These are phyloP conservation scores for Hortaea werneckii DNA, from an alignment of 2,329 filamentous ascomycete species.

Conservation along the genomic window DNA sequence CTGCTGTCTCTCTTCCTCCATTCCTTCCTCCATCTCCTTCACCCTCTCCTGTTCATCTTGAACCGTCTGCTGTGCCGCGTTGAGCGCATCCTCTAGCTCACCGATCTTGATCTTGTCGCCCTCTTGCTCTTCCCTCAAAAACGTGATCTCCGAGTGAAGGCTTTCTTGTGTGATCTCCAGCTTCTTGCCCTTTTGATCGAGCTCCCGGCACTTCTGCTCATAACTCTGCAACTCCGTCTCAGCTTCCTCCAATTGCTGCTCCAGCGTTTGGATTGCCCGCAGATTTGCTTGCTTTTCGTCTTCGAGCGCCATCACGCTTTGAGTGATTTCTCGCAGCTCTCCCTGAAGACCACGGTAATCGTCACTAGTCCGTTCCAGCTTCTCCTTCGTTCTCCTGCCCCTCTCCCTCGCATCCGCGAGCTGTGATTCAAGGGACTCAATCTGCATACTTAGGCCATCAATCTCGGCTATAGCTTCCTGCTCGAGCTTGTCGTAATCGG, in stretches of 20 bases:
- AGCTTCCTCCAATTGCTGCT: conserved; percentile 70
- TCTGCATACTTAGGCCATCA: conserved; percentile 33
- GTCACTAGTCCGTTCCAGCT: conserved; percentile 64
- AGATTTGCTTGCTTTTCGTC: conserved; percentile 77
- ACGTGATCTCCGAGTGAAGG: conserved; percentile 83
- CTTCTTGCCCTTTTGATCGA: conserved; percentile 78
- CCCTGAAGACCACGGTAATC: conserved; percentile 86
- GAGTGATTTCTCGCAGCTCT: conserved; percentile 87
- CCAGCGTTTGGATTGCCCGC: conserved; percentile 69
- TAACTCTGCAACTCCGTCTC: conserved; percentile 80
- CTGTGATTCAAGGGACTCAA: conserved; percentile 31
- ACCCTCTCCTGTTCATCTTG: conserved; percentile 70
- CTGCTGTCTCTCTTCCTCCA: conserved; percentile 72
- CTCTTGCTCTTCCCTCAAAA: conserved; percentile 93
- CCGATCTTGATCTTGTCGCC: conserved; percentile 96
- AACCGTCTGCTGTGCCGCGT: conserved; percentile 67
- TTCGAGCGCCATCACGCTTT: conserved; percentile 75
- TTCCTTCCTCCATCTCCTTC: conserved; percentile 47
- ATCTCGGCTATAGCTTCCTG: conserved; percentile 51
- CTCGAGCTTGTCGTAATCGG: conserved; percentile 42
- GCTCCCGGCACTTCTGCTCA: conserved; percentile 72
- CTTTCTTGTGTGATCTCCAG: conserved; percentile 88
- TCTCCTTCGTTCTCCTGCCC: conserved; percentile 51
- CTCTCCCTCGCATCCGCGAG: conserved; percentile 40
- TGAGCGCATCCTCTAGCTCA: conserved; percentile 75